These are phyloP conservation scores for Haematococcus sp. DNA, from an alignment of 139 green algal genomes.

Conservation along the genomic window DNA sequence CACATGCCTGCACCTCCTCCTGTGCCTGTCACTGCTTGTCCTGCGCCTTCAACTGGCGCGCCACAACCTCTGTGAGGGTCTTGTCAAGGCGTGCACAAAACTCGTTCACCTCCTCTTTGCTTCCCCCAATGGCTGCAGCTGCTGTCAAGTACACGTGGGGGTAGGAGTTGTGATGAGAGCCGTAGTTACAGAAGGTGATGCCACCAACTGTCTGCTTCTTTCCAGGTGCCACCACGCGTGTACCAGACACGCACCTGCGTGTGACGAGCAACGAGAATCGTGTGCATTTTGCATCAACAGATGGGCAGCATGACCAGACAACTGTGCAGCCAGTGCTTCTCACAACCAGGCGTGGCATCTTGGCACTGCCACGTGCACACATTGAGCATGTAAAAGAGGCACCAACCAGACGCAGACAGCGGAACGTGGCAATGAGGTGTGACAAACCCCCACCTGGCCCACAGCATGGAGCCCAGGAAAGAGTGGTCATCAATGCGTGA, in stretches of 20 bases:
- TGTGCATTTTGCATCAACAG: not conserved
- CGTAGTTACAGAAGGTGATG: slow-evolving; percentile 73
- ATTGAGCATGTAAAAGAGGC: not conserved
- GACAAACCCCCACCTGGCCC: slow-evolving; percentile 34
- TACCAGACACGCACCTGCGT: slow-evolving; percentile 76
- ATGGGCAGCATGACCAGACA: too few species aligned
- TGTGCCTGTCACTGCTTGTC: too few species aligned
- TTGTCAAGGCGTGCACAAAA: slow-evolving; percentile 60
- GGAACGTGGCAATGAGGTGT: not conserved
- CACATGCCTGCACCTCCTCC: too few species aligned
- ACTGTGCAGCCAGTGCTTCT: not conserved
- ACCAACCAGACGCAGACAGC: not conserved
- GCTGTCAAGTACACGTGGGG: slow-evolving; percentile 80
- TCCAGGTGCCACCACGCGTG: slow-evolving; percentile 66
- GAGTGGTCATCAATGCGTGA: slow-evolving; percentile 21
- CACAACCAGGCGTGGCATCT: not conserved
- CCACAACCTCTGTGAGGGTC: slow-evolving; percentile 22
- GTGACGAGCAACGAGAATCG: not conserved
- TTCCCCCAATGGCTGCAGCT: slow-evolving; percentile 80
- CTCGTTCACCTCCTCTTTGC: slow-evolving; percentile 59
- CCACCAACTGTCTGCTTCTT: slow-evolving; percentile 67
- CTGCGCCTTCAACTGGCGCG: not conserved
- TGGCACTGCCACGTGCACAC: not conserved
- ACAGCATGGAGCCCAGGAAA: slow-evolving; percentile 87
- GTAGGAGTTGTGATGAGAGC: slow-evolving; percentile 69